phyloP scores from a whole-genome alignment of 2,329 filamentous ascomycete genomes.

The Gliomastix tumulicola region DNA sequence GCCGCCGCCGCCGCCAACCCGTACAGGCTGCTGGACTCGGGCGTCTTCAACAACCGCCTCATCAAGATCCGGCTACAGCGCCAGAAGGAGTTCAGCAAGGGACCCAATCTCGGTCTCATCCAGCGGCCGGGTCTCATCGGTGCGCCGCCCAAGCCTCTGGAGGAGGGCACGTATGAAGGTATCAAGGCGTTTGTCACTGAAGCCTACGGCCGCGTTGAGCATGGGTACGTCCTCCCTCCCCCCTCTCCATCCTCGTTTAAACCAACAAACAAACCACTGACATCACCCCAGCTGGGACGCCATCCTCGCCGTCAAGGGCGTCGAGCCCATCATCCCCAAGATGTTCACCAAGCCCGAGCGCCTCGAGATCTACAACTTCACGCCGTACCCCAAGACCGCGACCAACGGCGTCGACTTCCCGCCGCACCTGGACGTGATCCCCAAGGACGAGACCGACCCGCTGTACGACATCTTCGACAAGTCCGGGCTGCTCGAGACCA shows the following conservation, averaged over 20 bases:
- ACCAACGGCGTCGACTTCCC: background rate
- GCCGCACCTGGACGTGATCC: background rate
- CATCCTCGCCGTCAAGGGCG: background rate
- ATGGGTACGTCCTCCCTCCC: background rate
- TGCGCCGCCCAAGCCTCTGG: background rate
- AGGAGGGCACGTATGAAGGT: background rate
- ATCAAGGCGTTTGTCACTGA: background rate
- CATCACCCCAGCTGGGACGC: background rate
- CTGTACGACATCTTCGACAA: background rate
- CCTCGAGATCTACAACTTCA: background rate
- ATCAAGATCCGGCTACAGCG: conserved; percentile 14
- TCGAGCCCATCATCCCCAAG: conserved; percentile 1
- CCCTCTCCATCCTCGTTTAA: background rate
- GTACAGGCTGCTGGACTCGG: too few relatives aligned
- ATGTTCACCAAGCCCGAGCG: background rate
- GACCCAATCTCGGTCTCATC: background rate
- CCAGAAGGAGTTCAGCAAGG: background rate
- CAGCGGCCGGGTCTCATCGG: background rate
- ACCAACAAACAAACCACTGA: too few relatives aligned
- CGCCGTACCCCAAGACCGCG: background rate
- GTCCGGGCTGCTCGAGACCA: background rate
- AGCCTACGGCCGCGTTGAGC: conserved; percentile 1
- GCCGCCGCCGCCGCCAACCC: too few relatives aligned
- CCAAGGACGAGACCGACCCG: background rate
- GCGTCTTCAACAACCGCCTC: conserved; percentile 19